Evolutionary conservation across 2,329 filamentous ascomycete genomes (phyloP).

Genomic region (Exophiala bonariae): DNA sequence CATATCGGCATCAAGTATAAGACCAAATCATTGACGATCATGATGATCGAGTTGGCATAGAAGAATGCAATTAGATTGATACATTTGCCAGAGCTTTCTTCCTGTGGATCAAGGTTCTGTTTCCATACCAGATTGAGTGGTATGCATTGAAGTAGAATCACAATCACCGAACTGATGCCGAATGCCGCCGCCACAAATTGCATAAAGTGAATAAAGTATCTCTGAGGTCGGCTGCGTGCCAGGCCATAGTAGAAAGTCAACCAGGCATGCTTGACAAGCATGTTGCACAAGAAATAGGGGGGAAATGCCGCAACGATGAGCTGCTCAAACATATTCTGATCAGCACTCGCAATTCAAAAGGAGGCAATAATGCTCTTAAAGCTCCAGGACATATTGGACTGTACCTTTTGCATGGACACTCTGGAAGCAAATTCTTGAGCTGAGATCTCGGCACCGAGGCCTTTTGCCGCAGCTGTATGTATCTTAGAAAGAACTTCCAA

Average conservation of each 20-base stretch:
- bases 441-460: slow-evolving; percentile 19
- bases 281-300: slow-evolving; percentile 25
- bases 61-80: slow-evolving; percentile 20
- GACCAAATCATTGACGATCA: slow-evolving; percentile 22
- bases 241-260: slow-evolving; percentile 25
- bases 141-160: slow-evolving; percentile 17
- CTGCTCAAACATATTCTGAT: slow-evolving; percentile 6
- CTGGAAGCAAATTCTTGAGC: slow-evolving; percentile 12
- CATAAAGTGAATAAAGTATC: slow-evolving; percentile 22
- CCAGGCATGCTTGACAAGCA: slow-evolving; percentile 26
- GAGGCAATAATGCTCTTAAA: slow-evolving; percentile 3
- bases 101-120: background rate
- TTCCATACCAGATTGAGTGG: slow-evolving; percentile 15
- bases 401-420: slow-evolving; percentile 19
- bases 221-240: slow-evolving; percentile 16
- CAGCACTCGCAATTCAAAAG: no score
- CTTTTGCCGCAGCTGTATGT: slow-evolving; percentile 19
- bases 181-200: slow-evolving; percentile 15
- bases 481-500: no score
- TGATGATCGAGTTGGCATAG: slow-evolving; percentile 20
- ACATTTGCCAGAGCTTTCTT: slow-evolving; percentile 5
- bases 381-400: background rate
- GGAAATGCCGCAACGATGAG: slow-evolving; percentile 19
- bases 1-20: slow-evolving; percentile 22
- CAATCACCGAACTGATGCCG: slow-evolving; percentile 21